A percentile compares a stretch with the other conserved stretches of the same genome.
These are phyloP conservation scores for Pelargonium australe DNA, from an alignment of 441 rosid genomes.

Conservation along the genomic window DNA sequence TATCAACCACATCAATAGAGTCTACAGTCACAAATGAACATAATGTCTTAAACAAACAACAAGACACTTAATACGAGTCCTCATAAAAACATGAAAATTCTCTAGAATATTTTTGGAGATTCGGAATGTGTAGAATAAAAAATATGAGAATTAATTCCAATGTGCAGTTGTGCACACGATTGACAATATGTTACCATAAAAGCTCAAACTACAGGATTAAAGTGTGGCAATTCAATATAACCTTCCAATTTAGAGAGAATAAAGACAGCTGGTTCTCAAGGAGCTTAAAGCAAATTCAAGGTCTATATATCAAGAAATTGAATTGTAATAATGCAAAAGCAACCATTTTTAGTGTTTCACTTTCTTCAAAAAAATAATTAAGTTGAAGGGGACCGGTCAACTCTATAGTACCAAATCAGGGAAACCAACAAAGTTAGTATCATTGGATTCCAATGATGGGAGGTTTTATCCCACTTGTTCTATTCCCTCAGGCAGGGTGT, in stretches of 20 bases:
- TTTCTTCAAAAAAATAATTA: neutral
- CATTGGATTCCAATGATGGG: neutral
- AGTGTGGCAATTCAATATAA: neutral
- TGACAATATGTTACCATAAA: neutral
- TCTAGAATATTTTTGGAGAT: neutral
- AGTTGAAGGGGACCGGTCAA: neutral
- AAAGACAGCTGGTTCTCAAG: neutral
- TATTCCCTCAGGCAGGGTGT: neutral
- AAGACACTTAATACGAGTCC: neutral
- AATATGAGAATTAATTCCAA: neutral
- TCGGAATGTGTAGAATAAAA: neutral
- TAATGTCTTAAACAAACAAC: neutral
- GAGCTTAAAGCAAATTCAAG: neutral
- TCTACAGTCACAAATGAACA: neutral
- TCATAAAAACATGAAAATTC: neutral
- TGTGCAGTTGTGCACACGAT: neutral
- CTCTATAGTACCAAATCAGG: neutral
- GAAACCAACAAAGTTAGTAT: neutral
- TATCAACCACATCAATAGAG: constrained; percentile 12
- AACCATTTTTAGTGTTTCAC: neutral
- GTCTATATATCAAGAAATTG: neutral
- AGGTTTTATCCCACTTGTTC: neutral
- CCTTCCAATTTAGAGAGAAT: neutral
- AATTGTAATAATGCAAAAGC: neutral
- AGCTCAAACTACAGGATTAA: neutral